phyloP scores from a whole-genome alignment of 495 filamentous ascomycete species.

The Glutinoglossum americanum region DNA sequence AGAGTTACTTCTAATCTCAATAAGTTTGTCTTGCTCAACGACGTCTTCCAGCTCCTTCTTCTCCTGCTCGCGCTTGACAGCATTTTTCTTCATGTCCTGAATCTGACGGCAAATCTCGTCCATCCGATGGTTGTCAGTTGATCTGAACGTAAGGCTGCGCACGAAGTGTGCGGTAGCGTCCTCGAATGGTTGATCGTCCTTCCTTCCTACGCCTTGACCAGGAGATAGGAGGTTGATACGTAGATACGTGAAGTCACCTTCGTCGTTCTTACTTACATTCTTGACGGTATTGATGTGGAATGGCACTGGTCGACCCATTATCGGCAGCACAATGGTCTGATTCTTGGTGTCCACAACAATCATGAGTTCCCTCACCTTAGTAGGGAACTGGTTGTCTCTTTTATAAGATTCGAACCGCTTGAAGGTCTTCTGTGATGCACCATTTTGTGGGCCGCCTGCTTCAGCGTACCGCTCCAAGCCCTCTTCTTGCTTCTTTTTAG shows the following conservation, averaged over 20 bases:
- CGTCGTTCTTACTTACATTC: conserved; percentile 85
- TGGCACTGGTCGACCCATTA: conserved; percentile 93
- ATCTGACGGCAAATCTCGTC: conserved; percentile 77
- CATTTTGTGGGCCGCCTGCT: conserved; percentile 65
- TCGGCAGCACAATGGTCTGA: conserved; percentile 73
- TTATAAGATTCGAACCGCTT: conserved; percentile 99
- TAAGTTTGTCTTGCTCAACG: conserved; percentile 94
- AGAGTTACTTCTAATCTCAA: conserved; percentile 59
- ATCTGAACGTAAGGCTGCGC: conserved; percentile 81
- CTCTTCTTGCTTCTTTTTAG: conserved; percentile 68
- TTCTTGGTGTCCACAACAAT: conserved; percentile 83
- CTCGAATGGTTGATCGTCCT: conserved; percentile 97
- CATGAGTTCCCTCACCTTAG: conserved; percentile 57
- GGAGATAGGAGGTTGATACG: conserved; percentile 95
- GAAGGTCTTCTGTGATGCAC: conserved; percentile 85
- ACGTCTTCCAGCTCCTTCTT: conserved; percentile 99
- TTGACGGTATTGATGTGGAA: conserved; percentile 99
- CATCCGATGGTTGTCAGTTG: conserved; percentile 68
- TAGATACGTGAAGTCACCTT: conserved; percentile 81
- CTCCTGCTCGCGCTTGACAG: conserved; percentile 79
- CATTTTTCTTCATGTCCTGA: conserved; percentile 78
- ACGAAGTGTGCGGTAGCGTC: conserved; percentile 91
- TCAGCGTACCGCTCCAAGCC: conserved; percentile 64
- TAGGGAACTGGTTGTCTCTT: conserved; percentile 83
- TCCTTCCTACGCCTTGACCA: conserved; percentile 90